phyloP scores from a whole-genome alignment of 2,329 filamentous ascomycete species.

The Stemphylium beticola region DNA sequence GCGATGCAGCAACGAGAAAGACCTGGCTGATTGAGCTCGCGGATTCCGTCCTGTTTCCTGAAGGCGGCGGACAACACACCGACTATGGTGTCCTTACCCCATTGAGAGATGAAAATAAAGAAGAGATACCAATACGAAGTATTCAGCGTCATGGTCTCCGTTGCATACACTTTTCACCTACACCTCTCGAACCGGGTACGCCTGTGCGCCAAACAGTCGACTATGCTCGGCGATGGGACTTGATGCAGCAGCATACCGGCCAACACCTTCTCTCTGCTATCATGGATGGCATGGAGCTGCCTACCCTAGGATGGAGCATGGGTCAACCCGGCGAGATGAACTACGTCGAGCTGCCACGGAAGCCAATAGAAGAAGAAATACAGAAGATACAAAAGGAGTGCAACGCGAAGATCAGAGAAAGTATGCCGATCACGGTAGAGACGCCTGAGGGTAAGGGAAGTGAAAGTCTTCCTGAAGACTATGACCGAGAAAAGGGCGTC shows the following conservation, averaged over 20 bases:
- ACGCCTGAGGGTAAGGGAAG: slow-evolving; percentile 35
- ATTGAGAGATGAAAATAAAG: slow-evolving; percentile 17
- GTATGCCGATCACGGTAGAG: slow-evolving; percentile 39
- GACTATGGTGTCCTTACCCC: slow-evolving; percentile 39
- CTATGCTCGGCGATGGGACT: slow-evolving; percentile 40
- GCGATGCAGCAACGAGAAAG: slow-evolving; percentile 16
- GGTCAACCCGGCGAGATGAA: slow-evolving; percentile 43
- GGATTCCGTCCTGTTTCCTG: slow-evolving; percentile 43
- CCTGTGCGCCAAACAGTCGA: slow-evolving; percentile 37
- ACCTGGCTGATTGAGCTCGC: slow-evolving; percentile 41
- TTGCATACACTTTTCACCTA: slow-evolving; percentile 77
- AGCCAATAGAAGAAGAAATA: slow-evolving; percentile 35
- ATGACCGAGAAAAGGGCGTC: slow-evolving; percentile 41
- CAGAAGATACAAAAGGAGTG: slow-evolving; percentile 34
- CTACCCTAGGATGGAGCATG: slow-evolving; percentile 43
- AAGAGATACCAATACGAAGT: slow-evolving; percentile 35
- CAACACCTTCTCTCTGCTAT: slow-evolving; percentile 44
- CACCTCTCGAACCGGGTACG: slow-evolving; percentile 81
- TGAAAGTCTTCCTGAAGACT: slow-evolving; percentile 38
- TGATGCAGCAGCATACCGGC: slow-evolving; percentile 47
- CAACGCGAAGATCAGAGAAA: slow-evolving; percentile 36
- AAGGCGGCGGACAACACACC: slow-evolving; percentile 43
- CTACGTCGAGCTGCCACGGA: slow-evolving; percentile 41
- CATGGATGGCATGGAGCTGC: slow-evolving; percentile 39
- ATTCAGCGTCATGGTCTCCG: slow-evolving; percentile 59